These are phyloP conservation scores for Huntiella abstrusa DNA, from an alignment of 2,329 filamentous ascomycete species.

Conservation along the genomic window DNA sequence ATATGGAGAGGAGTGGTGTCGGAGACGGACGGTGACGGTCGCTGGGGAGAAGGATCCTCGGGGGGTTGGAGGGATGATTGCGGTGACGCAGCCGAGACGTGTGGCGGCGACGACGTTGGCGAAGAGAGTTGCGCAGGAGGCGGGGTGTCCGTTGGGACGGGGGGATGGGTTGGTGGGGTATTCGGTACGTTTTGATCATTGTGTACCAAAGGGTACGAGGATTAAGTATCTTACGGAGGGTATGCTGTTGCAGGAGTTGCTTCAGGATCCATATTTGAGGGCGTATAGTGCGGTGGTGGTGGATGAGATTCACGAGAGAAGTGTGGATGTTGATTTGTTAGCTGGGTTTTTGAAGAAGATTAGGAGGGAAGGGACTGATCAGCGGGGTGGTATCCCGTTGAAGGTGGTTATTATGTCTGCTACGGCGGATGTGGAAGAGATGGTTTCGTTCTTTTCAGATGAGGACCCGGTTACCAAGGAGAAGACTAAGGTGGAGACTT, in stretches of 20 bases:
- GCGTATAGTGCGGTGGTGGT: conserved; percentile 83
- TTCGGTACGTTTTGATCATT: conserved; percentile 84
- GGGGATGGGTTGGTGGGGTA: conserved; percentile 54
- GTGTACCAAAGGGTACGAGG: conserved; percentile 58
- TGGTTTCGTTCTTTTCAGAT: conserved; percentile 46
- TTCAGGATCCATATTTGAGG: conserved; percentile 63
- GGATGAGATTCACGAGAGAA: conserved; percentile 93
- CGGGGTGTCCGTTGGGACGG: conserved; percentile 29
- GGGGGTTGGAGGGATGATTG: conserved; percentile 59
- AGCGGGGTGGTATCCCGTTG: conserved; percentile 52
- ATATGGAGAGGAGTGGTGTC: conserved; percentile 61
- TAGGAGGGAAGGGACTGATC: conserved; percentile 39
- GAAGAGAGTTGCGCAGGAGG: conserved; percentile 67
- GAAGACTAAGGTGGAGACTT: conserved; percentile 1
- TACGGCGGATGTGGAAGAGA: conserved; percentile 69
- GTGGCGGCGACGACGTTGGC: conserved; percentile 88
- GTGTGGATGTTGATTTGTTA: conserved; percentile 81
- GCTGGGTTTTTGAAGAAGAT: conserved; percentile 76
- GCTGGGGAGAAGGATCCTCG: conserved; percentile 19
- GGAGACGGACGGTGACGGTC: conserved; percentile 29
- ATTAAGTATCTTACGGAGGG: conserved; percentile 95
- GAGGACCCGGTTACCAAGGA: background rate
- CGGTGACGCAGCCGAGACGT: conserved; percentile 86
- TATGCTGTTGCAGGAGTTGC: conserved; percentile 84
- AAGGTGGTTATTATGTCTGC: conserved; percentile 96